Evolutionary conservation across 768 basidiomycete genomes (phyloP).

Genomic region (Lactarius trivialis): DNA sequence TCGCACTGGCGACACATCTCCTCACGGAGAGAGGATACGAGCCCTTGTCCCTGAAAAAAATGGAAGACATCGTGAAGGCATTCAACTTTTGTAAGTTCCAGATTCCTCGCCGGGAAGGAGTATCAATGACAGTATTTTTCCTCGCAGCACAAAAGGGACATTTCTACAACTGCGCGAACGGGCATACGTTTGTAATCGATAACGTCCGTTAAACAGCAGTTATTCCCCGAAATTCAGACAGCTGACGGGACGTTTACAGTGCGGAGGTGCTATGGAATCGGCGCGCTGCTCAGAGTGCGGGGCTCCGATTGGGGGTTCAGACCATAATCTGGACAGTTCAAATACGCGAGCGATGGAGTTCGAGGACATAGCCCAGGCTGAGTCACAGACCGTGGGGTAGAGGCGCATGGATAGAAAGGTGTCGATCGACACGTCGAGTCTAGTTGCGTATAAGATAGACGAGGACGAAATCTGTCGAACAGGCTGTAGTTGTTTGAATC

Average conservation of each 20-base stretch:
- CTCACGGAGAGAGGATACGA: constrained; percentile 22
- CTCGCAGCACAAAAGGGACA: constrained; percentile 28
- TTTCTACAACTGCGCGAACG: constrained; percentile 40
- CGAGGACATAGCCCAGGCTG: constrained; percentile 36
- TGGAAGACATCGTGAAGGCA: constrained; percentile 27
- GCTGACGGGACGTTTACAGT: constrained; percentile 32
- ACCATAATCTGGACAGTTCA: constrained; percentile 36
- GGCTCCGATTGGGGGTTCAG: constrained; percentile 43
- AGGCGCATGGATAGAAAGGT: constrained; percentile 20
- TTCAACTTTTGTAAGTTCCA: constrained; percentile 26
- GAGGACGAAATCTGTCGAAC: too few species aligned
- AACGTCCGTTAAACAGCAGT: constrained; percentile 35
- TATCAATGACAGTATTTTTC: neutral
- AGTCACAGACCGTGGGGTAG: constrained; percentile 25
- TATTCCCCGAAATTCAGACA: neutral
- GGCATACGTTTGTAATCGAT: constrained; percentile 54
- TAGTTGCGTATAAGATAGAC: too few species aligned
- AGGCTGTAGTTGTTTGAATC: too few species aligned
- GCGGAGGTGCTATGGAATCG: constrained; percentile 48
- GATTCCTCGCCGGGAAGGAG: neutral
- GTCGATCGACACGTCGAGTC: too few species aligned
- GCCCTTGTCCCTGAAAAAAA: constrained; percentile 26
- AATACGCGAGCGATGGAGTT: constrained; percentile 45
- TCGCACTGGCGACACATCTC: constrained; percentile 21
- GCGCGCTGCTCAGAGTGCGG: constrained; percentile 53